Evolutionary conservation across 148 eudicot species (phyloP), one percentile per base, ranked within the genome.

Genomic region (Simmondsia chinensis): DNA sequence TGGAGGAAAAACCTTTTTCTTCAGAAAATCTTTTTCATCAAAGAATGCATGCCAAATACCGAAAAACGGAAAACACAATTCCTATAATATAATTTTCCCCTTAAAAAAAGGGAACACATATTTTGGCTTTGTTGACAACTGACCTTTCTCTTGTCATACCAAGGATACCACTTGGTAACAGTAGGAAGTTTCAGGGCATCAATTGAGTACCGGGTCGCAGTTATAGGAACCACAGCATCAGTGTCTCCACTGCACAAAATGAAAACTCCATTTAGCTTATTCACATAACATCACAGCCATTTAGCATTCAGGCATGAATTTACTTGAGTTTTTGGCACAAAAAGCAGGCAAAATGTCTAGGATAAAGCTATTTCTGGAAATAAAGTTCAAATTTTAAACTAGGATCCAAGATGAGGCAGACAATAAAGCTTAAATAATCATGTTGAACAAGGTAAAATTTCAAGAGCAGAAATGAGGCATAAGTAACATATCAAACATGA

Each of bases 121-220:
- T n/a, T n/a, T n/a, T n/a, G n/a, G n/a, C n/a, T n/a, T n/a, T n/a
- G n/a, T n/a, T n/a, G n/a, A n/a, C n/a, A n/a, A 66, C 79, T 72
- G 6, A 87, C 96, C 94, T 72, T 77, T 64, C 70, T 66, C 32
- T 70, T 73, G 69, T 80, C 95, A 45, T 80, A 78, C 97, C 97
- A 89, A 33, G 97, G 74, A 50, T 61, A 78, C 97, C 97, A 84
- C 34, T 78, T 72, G 11, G 42, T 60, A 13, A 78, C 27, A 10
- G 93, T 89, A 13, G 83, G 72, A 51, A 89, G 97, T 62, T 76
- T 89, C 43, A 89, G 62, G 16, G 97, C 93, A 36, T 84, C 82
- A 10, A 84, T 69, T 10, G 95, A 80, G 40, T 78, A 81, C 32
- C 95, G 87, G 41, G 97, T 84, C 55, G 97, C 91, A 42, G 97